A percentile compares a stretch with the other conserved stretches of the same genome.
Conservation (phyloP, 768 basidiomycete genomes). For the Dacryopinax primogenitus region DNA sequence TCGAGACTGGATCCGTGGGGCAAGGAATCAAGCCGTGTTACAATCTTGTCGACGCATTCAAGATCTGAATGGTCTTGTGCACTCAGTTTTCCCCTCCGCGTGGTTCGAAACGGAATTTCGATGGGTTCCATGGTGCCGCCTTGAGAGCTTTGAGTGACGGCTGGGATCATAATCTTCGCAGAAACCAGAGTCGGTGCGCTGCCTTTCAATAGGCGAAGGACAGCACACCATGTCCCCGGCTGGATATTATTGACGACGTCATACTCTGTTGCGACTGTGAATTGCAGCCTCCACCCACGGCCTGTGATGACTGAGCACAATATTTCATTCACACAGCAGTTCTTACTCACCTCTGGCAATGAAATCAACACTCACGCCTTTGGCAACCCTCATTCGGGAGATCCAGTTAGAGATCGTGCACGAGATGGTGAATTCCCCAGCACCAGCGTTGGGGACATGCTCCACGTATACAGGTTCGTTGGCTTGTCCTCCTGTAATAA, state of each 20-base stretch:
- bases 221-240: not conserved
- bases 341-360: conserved; percentile 40
- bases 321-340: not conserved
- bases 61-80: not conserved
- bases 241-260: not conserved
- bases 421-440: conserved; percentile 42
- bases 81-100: not conserved
- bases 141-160: not conserved
- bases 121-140: not conserved
- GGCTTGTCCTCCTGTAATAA: conserved; percentile 34
- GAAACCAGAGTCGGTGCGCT: not conserved
- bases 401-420: conserved; percentile 36
- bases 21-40: not conserved
- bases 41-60: not conserved
- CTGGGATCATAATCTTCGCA: not conserved
- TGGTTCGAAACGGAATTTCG: not conserved
- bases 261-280: not conserved
- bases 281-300: not conserved
- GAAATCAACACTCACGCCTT: conserved; percentile 46
- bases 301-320: not conserved
- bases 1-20: not conserved
- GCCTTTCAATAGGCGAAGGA: not conserved
- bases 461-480: conserved; percentile 46
- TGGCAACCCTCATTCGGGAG: conserved; percentile 55
- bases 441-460: conserved; percentile 35